These are phyloP conservation scores for Rhizopogon sp. DNA, from an alignment of 768 basidiomycete species.

Conservation along the genomic window DNA sequence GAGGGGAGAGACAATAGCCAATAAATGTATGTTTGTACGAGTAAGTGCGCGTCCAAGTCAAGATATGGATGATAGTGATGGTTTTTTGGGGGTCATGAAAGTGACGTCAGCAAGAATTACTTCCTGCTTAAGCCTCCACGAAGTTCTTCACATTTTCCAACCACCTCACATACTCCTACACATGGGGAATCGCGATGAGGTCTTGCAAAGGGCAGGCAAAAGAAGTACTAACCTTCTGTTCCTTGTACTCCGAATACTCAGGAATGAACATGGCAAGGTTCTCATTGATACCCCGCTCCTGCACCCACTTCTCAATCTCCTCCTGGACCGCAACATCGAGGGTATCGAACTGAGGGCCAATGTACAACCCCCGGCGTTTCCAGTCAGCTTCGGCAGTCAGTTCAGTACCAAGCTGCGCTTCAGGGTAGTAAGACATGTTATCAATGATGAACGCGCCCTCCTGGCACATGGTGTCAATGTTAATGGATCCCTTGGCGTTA, in stretches of 20 bases:
- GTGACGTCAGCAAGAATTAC: not conserved
- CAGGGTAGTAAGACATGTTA: slow-evolving; percentile 82
- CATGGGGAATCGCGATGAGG: slow-evolving; percentile 7
- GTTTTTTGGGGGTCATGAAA: not conserved
- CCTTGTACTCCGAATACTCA: slow-evolving; percentile 85
- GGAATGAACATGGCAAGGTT: slow-evolving; percentile 80
- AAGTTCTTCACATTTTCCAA: slow-evolving; percentile 78
- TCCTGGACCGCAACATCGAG: slow-evolving; percentile 86
- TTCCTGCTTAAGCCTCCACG: slow-evolving; percentile 49
- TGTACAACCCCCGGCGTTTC: slow-evolving; percentile 87
- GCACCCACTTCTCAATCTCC: slow-evolving; percentile 85
- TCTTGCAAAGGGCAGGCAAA: slow-evolving; percentile 15
- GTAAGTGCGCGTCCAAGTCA: slow-evolving; percentile 5
- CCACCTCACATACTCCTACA: slow-evolving; percentile 90
- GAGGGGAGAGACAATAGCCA: slow-evolving; percentile 18
- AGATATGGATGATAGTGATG: not conserved
- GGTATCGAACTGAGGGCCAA: slow-evolving; percentile 92
- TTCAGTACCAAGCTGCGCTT: slow-evolving; percentile 65
- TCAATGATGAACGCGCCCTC: slow-evolving; percentile 82
- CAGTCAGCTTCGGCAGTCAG: slow-evolving; percentile 89
- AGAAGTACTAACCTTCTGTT: slow-evolving; percentile 67
- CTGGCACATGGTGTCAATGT: slow-evolving; percentile 73
- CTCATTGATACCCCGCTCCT: slow-evolving; percentile 87
- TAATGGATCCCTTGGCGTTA: slow-evolving; percentile 58
- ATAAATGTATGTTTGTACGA: slow-evolving; percentile 9